A percentile compares a stretch with the other conserved stretches of the same genome.
These are phyloP conservation scores for Macroventuria anomochaeta DNA, from an alignment of 2,329 filamentous ascomycete genomes.

Conservation along the genomic window DNA sequence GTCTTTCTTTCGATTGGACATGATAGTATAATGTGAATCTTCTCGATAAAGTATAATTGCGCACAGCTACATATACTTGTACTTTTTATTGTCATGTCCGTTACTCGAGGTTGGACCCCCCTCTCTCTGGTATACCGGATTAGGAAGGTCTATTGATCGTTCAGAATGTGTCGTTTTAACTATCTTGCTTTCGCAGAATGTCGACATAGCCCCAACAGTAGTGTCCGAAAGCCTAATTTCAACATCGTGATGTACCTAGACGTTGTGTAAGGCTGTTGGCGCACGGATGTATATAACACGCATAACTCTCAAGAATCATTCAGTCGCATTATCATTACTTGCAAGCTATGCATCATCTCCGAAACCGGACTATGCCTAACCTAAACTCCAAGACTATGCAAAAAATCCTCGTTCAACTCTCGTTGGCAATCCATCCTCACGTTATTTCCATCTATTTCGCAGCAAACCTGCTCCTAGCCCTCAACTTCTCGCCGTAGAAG, in stretches of 20 bases:
- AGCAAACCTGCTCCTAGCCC: slow-evolving; percentile 43
- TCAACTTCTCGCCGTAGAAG: slow-evolving; percentile 49
- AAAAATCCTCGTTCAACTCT: too few relatives aligned
- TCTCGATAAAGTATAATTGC: neutral
- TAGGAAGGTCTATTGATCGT: neutral
- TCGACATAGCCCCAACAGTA: neutral
- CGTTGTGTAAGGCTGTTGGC: too few relatives aligned
- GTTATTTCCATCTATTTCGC: slow-evolving; percentile 25
- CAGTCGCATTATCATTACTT: too few relatives aligned
- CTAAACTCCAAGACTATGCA: too few relatives aligned
- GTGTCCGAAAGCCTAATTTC: neutral
- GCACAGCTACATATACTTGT: neutral
- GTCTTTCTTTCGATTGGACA: neutral
- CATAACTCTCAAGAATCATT: too few relatives aligned
- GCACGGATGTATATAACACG: too few relatives aligned
- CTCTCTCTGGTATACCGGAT: neutral
- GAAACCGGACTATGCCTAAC: too few relatives aligned
- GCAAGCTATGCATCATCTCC: too few relatives aligned
- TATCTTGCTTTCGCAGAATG: neutral
- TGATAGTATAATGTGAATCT: neutral
- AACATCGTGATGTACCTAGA: too few relatives aligned
- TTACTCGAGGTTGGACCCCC: neutral
- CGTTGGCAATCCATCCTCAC: neutral
- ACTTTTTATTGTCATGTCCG: neutral
- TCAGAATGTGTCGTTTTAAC: neutral